Conservation (phyloP, 192 early-diverging fungal genomes). For the Podila epicladia region DNA sequence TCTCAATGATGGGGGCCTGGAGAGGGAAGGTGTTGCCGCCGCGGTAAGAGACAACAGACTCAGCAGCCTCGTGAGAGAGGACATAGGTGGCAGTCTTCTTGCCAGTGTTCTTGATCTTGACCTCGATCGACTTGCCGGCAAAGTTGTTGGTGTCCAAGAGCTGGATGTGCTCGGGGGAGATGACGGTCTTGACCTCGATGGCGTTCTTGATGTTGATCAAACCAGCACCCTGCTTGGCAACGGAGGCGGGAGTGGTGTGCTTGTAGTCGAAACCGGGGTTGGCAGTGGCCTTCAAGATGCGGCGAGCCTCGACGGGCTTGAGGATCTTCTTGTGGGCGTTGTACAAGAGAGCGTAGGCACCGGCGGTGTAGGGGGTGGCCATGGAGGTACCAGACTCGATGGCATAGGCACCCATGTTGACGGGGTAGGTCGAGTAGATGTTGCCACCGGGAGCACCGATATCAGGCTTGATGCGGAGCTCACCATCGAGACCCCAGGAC, state of each 20-base stretch:
- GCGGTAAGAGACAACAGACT: slow-evolving; percentile 48
- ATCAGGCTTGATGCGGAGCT: slow-evolving; percentile 68
- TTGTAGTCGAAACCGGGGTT: slow-evolving; percentile 7
- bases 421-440: slow-evolving; percentile 71
- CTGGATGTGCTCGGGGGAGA: slow-evolving; percentile 66
- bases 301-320: slow-evolving; percentile 16
- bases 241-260: slow-evolving; percentile 21
- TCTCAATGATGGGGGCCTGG: slow-evolving; percentile 32
- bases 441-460: slow-evolving; percentile 74
- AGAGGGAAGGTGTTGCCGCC: slow-evolving; percentile 36
- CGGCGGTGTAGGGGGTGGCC: slow-evolving; percentile 81
- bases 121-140: slow-evolving; percentile 41
- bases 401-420: slow-evolving; percentile 50
- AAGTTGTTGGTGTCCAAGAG: slow-evolving; percentile 59
- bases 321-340: slow-evolving; percentile 61
- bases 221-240: slow-evolving; percentile 74
- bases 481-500: slow-evolving; percentile 72
- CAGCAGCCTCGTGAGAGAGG: slow-evolving; percentile 45
- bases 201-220: slow-evolving; percentile 77
- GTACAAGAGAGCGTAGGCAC: slow-evolving; percentile 71
- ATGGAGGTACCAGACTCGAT: slow-evolving; percentile 82
- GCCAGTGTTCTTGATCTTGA: slow-evolving; percentile 54
- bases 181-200: slow-evolving; percentile 55
- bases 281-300: slow-evolving; percentile 43
- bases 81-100: slow-evolving; percentile 30